Percentiles rank a stretch among this genome's conserved stretches.
Conservation (phyloP, 2,329 filamentous ascomycete genomes). For the Talaromyces piceae region DNA sequence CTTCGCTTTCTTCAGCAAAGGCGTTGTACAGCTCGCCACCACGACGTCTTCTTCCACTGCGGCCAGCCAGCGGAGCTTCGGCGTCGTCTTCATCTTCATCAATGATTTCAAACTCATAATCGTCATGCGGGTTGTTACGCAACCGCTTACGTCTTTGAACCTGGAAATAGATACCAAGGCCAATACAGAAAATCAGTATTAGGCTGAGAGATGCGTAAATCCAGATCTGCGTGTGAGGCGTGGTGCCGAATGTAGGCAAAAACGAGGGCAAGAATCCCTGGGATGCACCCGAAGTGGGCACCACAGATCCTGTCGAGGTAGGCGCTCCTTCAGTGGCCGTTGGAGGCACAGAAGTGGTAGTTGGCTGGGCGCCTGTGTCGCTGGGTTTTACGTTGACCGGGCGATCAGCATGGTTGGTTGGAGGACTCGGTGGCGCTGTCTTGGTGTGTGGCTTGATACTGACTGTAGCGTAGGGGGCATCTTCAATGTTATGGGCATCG, state of each 20-base stretch:
- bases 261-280: constrained; percentile 67
- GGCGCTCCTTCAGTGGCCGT: constrained; percentile 17
- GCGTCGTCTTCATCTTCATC: constrained; percentile 63
- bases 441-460: constrained; percentile 43
- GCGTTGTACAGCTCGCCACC: constrained; percentile 95
- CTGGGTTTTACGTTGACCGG: constrained; percentile 55
- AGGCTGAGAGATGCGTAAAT: constrained; percentile 82
- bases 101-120: constrained; percentile 91
- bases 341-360: constrained; percentile 14
- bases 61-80: constrained; percentile 37
- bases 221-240: constrained; percentile 82
- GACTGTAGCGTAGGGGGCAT: constrained; percentile 56
- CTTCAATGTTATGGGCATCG: constrained; percentile 69
- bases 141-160: constrained; percentile 70
- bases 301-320: constrained; percentile 16
- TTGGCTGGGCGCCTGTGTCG: constrained; percentile 20
- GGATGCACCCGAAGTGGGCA: constrained; percentile 15
- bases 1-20: constrained; percentile 87
- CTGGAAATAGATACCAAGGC: constrained; percentile 74
- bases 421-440: constrained; percentile 41
- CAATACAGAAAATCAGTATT: constrained; percentile 75
- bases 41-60: constrained; percentile 45
- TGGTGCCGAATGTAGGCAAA: constrained; percentile 85
- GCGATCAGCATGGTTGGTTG: constrained; percentile 59
- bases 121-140: constrained; percentile 66